phyloP scores from a whole-genome alignment of 371 early-diverging fungal species.

The Circinella minor region DNA sequence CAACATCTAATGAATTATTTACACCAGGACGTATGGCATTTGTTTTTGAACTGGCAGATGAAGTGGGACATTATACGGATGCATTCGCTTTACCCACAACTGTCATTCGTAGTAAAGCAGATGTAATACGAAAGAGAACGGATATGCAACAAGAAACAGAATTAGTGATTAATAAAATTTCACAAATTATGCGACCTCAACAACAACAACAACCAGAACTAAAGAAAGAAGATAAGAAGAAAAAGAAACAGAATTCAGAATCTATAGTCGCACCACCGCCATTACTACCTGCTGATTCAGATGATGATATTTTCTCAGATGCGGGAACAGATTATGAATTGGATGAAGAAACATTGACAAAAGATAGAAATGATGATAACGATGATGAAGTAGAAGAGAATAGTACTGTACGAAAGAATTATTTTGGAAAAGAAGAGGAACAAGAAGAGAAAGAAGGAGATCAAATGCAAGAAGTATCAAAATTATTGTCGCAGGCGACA shows the following conservation, averaged over 20 bases:
- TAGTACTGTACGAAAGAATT: conserved; percentile 7
- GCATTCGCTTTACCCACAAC: conserved; percentile 76
- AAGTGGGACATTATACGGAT: conserved; percentile 55
- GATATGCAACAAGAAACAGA: conserved; percentile 52
- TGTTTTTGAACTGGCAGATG: conserved; percentile 69
- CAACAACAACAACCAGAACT: conserved; percentile 33
- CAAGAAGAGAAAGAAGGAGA: conserved; percentile 27
- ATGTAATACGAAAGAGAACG: conserved; percentile 41
- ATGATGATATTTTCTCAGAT: conserved; percentile 89
- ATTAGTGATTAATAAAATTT: conserved; percentile 76
- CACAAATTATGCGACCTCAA: conserved; percentile 62
- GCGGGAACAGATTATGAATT: conserved; percentile 81
- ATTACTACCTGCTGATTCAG: conserved; percentile 36
- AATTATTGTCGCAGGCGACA: conserved; percentile 18
- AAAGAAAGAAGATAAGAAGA: conserved; percentile 15
- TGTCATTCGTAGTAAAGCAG: conserved; percentile 77
- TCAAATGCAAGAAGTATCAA: conserved; percentile 15
- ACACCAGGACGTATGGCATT: conserved; percentile 82
- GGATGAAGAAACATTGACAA: conserved; percentile 33
- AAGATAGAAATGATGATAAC: neutral
- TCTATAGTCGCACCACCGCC: conserved; percentile 21
- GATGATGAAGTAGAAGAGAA: neutral
- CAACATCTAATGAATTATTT: conserved; percentile 72
- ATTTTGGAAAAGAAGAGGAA: conserved; percentile 31
- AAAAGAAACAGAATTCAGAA: conserved; percentile 1